phyloP scores from a whole-genome alignment of 2,329 filamentous ascomycete species.

The Didymella keratinophila region DNA sequence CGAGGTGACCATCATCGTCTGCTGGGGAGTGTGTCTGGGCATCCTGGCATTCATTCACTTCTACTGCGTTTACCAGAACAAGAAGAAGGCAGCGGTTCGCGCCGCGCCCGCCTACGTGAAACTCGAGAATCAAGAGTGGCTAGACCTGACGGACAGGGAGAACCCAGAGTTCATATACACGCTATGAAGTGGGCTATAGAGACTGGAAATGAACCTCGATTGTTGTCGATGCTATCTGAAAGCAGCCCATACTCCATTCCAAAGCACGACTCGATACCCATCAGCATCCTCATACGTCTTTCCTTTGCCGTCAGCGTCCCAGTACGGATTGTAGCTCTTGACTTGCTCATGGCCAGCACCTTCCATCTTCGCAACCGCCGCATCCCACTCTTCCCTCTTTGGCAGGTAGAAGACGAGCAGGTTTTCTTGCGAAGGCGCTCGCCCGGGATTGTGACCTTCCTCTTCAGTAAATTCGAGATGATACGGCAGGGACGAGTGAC shows the following conservation, averaged over 20 bases:
- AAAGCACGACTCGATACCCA: constrained; percentile 56
- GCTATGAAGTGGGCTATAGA: constrained; percentile 42
- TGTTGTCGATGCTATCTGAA: not conserved
- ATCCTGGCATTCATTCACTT: constrained; percentile 68
- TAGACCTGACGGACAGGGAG: constrained; percentile 72
- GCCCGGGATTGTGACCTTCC: constrained; percentile 46
- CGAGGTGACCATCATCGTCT: constrained; percentile 69
- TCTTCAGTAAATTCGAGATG: constrained; percentile 57
- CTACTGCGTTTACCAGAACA: constrained; percentile 68
- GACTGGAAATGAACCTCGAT: not conserved
- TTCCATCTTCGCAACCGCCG: constrained; percentile 49
- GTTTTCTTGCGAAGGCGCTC: constrained; percentile 55
- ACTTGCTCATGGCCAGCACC: constrained; percentile 48
- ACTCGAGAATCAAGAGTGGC: constrained; percentile 72
- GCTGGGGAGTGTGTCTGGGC: constrained; percentile 61
- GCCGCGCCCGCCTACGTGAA: constrained; percentile 65
- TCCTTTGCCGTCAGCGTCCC: constrained; percentile 51
- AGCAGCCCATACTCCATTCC: constrained; percentile 34
- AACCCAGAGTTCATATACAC: constrained; percentile 70
- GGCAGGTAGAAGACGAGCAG: constrained; percentile 57
- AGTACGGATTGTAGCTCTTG: constrained; percentile 55
- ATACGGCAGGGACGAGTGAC: constrained; percentile 49
- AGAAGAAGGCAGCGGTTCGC: constrained; percentile 63
- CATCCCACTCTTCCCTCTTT: constrained; percentile 37
- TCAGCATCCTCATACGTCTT: constrained; percentile 58